Evolutionary conservation across 2,329 filamentous ascomycete species (phyloP).

Genomic region (Trichophyton verrucosum): DNA sequence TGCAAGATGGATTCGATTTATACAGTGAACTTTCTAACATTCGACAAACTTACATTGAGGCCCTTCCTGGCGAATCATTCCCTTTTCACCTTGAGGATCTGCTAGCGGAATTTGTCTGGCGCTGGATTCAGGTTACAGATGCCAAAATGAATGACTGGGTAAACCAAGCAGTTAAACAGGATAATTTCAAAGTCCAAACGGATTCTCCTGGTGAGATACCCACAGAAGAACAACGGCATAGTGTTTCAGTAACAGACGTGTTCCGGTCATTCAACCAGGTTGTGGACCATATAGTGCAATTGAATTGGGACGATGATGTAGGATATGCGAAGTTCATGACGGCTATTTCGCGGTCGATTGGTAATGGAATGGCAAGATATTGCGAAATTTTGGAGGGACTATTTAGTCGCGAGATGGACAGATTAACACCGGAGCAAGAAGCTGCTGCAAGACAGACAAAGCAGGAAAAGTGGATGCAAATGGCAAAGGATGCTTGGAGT

Average conservation of each 20-base stretch:
- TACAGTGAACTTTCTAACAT: slow-evolving; percentile 83
- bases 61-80: slow-evolving; percentile 59
- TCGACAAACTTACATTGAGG: slow-evolving; percentile 63
- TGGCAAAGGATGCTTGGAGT: slow-evolving; percentile 86
- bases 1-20: slow-evolving; percentile 87
- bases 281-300: slow-evolving; percentile 69
- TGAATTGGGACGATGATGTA: slow-evolving; percentile 87
- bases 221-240: slow-evolving; percentile 74
- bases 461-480: slow-evolving; percentile 85
- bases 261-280: slow-evolving; percentile 91
- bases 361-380: slow-evolving; percentile 70
- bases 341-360: slow-evolving; percentile 70
- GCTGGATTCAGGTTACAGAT: slow-evolving; percentile 79
- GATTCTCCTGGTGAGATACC: slow-evolving; percentile 51
- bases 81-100: slow-evolving; percentile 78
- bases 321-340: slow-evolving; percentile 98
- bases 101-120: slow-evolving; percentile 86
- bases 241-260: slow-evolving; percentile 82
- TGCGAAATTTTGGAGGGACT: slow-evolving; percentile 80
- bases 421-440: slow-evolving; percentile 75
- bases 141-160: slow-evolving; percentile 69
- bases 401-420: slow-evolving; percentile 87
- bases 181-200: slow-evolving; percentile 65
- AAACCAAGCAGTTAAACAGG: slow-evolving; percentile 80
- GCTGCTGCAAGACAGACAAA: slow-evolving; percentile 63